Percentiles rank a stretch among this genome's conserved stretches.
Conservation (phyloP, 805 yeast genomes). For the Candida silvatica region DNA sequence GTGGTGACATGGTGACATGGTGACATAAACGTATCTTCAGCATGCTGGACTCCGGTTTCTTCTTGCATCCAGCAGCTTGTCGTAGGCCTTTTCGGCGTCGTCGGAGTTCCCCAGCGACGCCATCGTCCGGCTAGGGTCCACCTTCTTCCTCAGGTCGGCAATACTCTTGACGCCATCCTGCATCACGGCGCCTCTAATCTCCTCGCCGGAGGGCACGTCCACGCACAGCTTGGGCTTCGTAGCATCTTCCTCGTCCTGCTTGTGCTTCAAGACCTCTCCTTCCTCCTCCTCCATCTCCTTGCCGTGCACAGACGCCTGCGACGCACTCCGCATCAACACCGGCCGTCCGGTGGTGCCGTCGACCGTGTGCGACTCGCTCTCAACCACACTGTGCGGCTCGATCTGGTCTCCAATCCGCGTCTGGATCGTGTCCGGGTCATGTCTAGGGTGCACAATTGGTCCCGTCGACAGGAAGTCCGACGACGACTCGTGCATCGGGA, state of each 20-base stretch:
- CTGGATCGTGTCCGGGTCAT: background rate
- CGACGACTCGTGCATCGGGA: conserved; percentile 38
- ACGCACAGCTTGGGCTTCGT: conserved; percentile 12
- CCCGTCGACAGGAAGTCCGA: conserved; percentile 44
- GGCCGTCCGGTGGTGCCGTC: conserved; percentile 70
- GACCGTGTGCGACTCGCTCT: conserved; percentile 48
- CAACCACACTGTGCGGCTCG: conserved; percentile 64
- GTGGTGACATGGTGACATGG: background rate
- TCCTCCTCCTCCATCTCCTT: conserved; percentile 82
- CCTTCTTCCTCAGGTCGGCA: conserved; percentile 5
- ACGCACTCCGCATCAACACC: conserved; percentile 51
- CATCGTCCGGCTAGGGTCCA: conserved; percentile 11
- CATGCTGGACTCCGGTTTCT: background rate
- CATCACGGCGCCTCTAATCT: conserved; percentile 44
- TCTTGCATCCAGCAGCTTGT: conserved; percentile 45
- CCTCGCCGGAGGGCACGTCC: conserved; percentile 43
- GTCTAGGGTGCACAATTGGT: conserved; percentile 38
- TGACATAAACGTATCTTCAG: background rate
- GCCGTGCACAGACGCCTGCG: conserved; percentile 61
- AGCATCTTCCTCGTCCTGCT: conserved; percentile 29
- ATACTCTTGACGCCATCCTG: background rate
- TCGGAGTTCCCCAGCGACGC: conserved; percentile 15
- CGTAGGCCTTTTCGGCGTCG: conserved; percentile 63
- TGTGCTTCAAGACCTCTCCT: conserved; percentile 86
- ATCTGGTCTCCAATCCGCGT: conserved; percentile 5